These are phyloP conservation scores for Backusella parvicylindrica DNA, from an alignment of 192 early-diverging fungal species.

Conservation along the genomic window DNA sequence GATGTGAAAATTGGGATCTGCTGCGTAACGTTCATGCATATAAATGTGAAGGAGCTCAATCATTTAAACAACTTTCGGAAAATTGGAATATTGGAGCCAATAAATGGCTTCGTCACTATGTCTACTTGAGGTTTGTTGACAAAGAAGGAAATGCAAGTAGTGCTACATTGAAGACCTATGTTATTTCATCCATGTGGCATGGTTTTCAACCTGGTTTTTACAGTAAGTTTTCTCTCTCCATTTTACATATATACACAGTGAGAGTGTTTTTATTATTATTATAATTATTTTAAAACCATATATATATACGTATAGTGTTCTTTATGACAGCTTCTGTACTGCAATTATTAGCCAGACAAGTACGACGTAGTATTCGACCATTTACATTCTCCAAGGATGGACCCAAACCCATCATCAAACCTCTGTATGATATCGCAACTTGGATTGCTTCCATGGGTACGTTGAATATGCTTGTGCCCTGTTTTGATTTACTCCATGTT, in stretches of 20 bases:
- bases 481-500: neutral
- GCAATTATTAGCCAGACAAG: neutral
- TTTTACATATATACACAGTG: too few species aligned
- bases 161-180: constrained; percentile 73
- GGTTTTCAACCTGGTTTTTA: constrained; percentile 90
- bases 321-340: neutral
- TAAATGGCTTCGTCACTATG: constrained; percentile 79
- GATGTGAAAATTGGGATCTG: constrained; percentile 59
- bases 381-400: neutral
- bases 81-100: constrained; percentile 89
- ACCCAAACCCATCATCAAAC: neutral
- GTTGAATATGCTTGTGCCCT: neutral
- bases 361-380: neutral
- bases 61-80: constrained; percentile 68
- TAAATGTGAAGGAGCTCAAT: constrained; percentile 72
- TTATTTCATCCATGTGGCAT: constrained; percentile 91
- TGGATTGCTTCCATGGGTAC: neutral
- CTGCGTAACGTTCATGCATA: constrained; percentile 73
- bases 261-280: neutral
- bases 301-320: neutral
- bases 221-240: constrained; percentile 42
- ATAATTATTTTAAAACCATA: neutral
- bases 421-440: neutral
- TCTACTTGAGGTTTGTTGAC: constrained; percentile 68
- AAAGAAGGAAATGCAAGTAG: constrained; percentile 42